phyloP scores from a whole-genome alignment of 2,329 filamentous ascomycete species.

The Monilinia polystroma region DNA sequence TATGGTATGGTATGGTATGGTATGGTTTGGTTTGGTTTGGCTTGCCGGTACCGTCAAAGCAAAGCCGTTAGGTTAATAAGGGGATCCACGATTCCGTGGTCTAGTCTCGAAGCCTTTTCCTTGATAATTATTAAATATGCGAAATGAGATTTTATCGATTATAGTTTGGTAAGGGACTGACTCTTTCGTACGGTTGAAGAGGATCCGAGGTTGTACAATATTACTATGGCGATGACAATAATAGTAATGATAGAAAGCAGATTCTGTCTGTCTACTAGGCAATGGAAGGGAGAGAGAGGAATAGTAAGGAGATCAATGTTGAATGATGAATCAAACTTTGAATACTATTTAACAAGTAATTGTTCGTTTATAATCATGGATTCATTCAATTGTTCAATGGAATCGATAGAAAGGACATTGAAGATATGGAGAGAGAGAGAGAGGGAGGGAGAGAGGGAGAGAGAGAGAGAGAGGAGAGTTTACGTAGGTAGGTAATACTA shows the following conservation, averaged over 20 bases:
- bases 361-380: too few relatives aligned
- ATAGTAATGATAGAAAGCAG: too few relatives aligned
- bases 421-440: not conserved
- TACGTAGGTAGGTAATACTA: too few relatives aligned
- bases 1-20: not conserved
- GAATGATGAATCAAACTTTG: too few relatives aligned
- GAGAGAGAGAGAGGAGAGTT: not conserved
- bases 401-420: too few relatives aligned
- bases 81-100: not conserved
- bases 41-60: conserved; percentile 1
- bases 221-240: too few relatives aligned
- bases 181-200: not conserved
- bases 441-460: not conserved
- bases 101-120: conserved; percentile 2
- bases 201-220: conserved; percentile 11
- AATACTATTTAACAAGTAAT: too few relatives aligned
- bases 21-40: not conserved
- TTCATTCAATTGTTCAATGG: too few relatives aligned
- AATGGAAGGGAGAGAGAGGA: too few relatives aligned
- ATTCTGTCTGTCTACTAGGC: too few relatives aligned
- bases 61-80: conserved; percentile 2
- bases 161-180: conserved; percentile 3
- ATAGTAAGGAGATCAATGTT: too few relatives aligned
- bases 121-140: not conserved
- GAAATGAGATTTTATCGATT: conserved; percentile 18